Evolutionary conservation across 129 eudicot genomes (phyloP), one percentile per base, ranked within the genome.

Genomic region (Flaveria brownii): DNA sequence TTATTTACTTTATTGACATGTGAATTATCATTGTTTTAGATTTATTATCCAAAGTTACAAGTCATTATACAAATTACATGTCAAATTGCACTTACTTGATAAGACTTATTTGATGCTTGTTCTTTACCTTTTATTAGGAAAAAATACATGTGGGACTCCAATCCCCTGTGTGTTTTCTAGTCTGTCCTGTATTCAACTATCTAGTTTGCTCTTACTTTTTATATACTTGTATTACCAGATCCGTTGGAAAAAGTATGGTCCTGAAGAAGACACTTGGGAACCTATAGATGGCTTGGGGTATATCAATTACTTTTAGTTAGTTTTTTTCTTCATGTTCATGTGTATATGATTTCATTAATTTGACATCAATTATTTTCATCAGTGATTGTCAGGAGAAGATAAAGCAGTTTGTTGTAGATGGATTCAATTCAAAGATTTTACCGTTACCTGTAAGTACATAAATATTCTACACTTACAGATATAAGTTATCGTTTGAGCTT

Each of bases 191-290:
- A 13, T 13, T 4, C 20, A 50, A 50, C 56, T 15, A 15, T 5
- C 14, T 50, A 50, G 5, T 5, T 50, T 50, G 17, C 3, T 14
- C 9, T 52, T n/a, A 52, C 15, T 36, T 36, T 1, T 36, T 36
- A 36, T 36, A 0, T 14, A 30, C 36, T 50, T 70, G 18, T 47
- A 45, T 43, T 54, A 61, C 25, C 56, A 94, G 97, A 81, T 94
- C 0, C 86, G 90, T 0, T 94, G 98, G 98, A 88, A 87, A 70
- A 88, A 91, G 2, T 94, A 88, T 76, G 98, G 91, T 5, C 81
- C 88, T 1, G 88, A 71, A 30, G 85, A 84, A 14, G 97, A 94
- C 57, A 85, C 97, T 0, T 94, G 98, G 98, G 98, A 94, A 83
- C 98, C 98, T 7, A 16, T 76, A 9, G 93, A 91, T 3, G 88